These are phyloP conservation scores for Euphorbia peplus DNA, from an alignment of 345 rosid genomes.

Conservation along the genomic window DNA sequence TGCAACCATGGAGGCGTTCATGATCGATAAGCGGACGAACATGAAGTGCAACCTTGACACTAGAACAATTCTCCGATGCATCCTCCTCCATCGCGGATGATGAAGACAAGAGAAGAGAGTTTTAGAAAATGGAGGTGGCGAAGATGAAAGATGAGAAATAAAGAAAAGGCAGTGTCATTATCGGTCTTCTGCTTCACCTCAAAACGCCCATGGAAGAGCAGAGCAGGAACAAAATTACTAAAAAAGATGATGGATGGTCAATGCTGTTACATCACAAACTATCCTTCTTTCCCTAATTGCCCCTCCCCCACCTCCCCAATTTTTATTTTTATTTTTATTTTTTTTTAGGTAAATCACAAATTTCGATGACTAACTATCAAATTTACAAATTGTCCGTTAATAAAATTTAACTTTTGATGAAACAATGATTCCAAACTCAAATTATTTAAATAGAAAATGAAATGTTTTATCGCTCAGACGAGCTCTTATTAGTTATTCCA, in stretches of 20 bases:
- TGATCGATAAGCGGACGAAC: constrained; percentile 24
- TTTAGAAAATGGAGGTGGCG: constrained; percentile 10
- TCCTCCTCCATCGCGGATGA: too few relatives aligned
- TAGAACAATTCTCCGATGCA: constrained; percentile 20
- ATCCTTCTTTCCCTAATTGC: not conserved
- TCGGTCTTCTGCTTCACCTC: constrained; percentile 35
- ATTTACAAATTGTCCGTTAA: too few relatives aligned
- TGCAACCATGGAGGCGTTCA: constrained; percentile 26
- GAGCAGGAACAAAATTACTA: not conserved
- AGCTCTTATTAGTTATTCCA: too few relatives aligned
- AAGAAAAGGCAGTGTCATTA: too few relatives aligned
- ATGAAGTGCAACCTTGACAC: constrained; percentile 30
- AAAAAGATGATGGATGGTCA: not conserved
- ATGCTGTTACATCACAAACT: not conserved
- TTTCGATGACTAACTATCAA: too few relatives aligned
- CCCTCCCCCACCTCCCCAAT: not conserved
- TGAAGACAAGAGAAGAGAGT: constrained; percentile 6
- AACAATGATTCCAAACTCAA: too few relatives aligned
- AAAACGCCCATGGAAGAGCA: not conserved
- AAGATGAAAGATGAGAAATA: too few relatives aligned
- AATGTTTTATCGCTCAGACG: too few relatives aligned
- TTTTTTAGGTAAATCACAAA: too few relatives aligned
- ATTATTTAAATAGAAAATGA: too few relatives aligned
- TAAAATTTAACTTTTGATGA: too few relatives aligned
- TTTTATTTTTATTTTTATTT: not conserved